Base-by-base conservation (phyloP, 352 stramenopile genomes). In the Phytophthora niederhauseri region DNA sequence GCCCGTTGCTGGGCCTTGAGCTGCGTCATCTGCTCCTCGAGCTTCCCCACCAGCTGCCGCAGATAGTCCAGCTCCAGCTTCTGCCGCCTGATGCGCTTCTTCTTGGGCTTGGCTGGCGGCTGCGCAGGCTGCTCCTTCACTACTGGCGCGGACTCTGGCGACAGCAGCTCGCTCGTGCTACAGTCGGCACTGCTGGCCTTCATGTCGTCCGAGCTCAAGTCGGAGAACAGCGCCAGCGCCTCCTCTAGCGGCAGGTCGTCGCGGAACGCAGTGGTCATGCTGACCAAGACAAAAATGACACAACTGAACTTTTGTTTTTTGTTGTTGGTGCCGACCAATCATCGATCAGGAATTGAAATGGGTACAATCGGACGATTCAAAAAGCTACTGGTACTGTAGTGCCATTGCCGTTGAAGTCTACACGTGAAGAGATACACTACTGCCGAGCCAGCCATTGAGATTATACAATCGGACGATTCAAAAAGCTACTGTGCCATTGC, bases 51-150 rank as follows among this genome's bases (percentile, higher is more conserved):
- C 6, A 74, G 51, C 22, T 67, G 50, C 15, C 76, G 66, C 31
- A 83, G 70, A 26, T 81, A 81, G 14, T 73, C 60, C 6, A 83
- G 67, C 55, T 83, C 76, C 56, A 77, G 24, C 38, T 76, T 77
- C 61, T 82, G 69, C 6, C 75, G 65, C n/a, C 73, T 65, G 1
- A 75, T 34, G 11, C 73, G 73, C 58, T 80, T 80, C 65, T 80
- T 80, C 72, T 79, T 79, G 45, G 57, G 64, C 31, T 62, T 58
- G 3, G n/a, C 41, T 6, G 55, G 24, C 5, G 34, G 14, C 24
- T 55, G n/a, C 26, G 28, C 3, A 1, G 22, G 31, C 24, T 59
- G 22, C n/a, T 48, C n/a, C 54, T 59, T 64, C 34, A 59, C 28
- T 14, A 30, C 14, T n/a, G 55, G 55, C 20, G 24, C 24, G 2